Evolutionary conservation across 495 filamentous ascomycete species (phyloP).

Genomic region (Evernia prunastri): DNA sequence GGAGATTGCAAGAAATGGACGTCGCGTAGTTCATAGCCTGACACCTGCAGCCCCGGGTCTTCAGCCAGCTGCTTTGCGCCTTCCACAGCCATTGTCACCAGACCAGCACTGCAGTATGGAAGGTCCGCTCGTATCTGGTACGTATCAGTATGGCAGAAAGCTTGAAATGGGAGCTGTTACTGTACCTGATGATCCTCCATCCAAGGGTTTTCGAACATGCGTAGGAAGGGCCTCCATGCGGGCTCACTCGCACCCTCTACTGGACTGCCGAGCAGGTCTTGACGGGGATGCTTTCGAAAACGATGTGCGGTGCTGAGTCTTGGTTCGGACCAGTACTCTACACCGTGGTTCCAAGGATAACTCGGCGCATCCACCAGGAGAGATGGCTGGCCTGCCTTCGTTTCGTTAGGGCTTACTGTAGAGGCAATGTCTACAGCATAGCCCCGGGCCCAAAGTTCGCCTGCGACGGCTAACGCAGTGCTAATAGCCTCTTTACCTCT

Average conservation of each 20-base stretch:
- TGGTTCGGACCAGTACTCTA: constrained; percentile 40
- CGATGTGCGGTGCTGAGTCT: constrained; percentile 38
- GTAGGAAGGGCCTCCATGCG: constrained; percentile 36
- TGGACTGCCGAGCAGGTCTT: constrained; percentile 40
- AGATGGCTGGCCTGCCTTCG: constrained; percentile 4
- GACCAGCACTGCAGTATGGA: constrained; percentile 46
- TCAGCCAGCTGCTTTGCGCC: constrained; percentile 27
- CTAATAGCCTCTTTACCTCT: neutral
- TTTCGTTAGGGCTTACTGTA: neutral
- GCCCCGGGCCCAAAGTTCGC: neutral
- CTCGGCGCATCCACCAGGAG: constrained; percentile 31
- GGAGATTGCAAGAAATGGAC: neutral
- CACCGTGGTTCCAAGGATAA: constrained; percentile 38
- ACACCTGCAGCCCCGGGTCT: neutral
- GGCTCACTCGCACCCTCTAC: constrained; percentile 35
- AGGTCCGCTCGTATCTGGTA: neutral
- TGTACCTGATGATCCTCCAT: constrained; percentile 40
- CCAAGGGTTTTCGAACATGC: constrained; percentile 40
- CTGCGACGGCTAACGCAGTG: neutral
- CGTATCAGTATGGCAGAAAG: neutral
- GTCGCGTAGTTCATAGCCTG: constrained; percentile 7
- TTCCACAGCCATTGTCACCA: constrained; percentile 54
- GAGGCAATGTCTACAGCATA: neutral
- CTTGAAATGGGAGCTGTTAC: constrained; percentile 27
- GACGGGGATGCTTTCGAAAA: constrained; percentile 37